Evolutionary conservation across 2,329 filamentous ascomycete genomes (phyloP).

Genomic region (Fusarium xylarioides): DNA sequence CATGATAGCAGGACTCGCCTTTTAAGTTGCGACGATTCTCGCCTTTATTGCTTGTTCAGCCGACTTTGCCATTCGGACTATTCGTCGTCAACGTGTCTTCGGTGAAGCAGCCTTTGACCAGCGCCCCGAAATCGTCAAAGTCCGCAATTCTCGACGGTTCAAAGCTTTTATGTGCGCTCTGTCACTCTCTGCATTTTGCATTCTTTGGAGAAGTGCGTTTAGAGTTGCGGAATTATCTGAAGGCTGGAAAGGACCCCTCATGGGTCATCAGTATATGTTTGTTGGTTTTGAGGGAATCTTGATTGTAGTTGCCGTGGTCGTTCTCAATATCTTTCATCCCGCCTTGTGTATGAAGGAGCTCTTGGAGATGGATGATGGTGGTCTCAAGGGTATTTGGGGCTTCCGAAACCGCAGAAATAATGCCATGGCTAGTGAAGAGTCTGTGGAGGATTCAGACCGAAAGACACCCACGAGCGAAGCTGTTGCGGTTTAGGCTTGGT

Average conservation of each 20-base stretch:
- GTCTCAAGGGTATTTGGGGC: constrained; percentile 42
- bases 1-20: constrained; percentile 71
- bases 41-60: constrained; percentile 61
- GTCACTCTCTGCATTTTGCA: constrained; percentile 65
- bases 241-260: constrained; percentile 69
- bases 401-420: constrained; percentile 31
- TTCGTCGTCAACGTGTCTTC: constrained; percentile 47
- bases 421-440: not conserved
- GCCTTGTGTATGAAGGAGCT: constrained; percentile 42
- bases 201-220: constrained; percentile 72
- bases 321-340: constrained; percentile 53
- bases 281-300: constrained; percentile 66
- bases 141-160: constrained; percentile 57
- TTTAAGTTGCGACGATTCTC: constrained; percentile 67
- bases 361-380: constrained; percentile 40
- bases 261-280: constrained; percentile 63
- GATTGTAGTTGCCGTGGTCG: constrained; percentile 57
- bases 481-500: constrained; percentile 11
- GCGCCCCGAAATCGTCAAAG: constrained; percentile 46
- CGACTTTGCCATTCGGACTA: constrained; percentile 60
- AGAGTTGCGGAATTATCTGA: constrained; percentile 71
- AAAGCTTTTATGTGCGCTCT: constrained; percentile 65
- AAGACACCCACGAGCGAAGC: constrained; percentile 13
- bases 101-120: constrained; percentile 51
- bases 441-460: constrained; percentile 15